Evolutionary conservation across 768 basidiomycete species (phyloP).

Genomic region (Pleurotus djamor): DNA sequence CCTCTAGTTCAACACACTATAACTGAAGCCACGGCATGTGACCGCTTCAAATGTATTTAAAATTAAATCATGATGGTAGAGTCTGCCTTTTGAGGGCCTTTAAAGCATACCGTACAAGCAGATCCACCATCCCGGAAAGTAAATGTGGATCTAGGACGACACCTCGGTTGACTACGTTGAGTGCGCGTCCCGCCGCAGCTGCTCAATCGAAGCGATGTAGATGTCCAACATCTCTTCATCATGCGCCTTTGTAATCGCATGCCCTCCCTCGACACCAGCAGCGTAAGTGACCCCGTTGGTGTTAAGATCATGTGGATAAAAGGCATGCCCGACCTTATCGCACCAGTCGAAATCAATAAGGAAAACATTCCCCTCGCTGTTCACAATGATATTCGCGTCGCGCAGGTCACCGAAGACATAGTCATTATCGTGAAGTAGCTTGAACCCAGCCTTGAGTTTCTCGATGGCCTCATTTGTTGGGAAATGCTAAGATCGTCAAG

Average conservation of each 20-base stretch:
- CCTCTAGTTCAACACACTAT: neutral
- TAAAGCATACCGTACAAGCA: too few species aligned
- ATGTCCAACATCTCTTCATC: too few species aligned
- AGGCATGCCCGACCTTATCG: neutral
- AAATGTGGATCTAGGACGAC: too few species aligned
- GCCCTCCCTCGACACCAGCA: too few species aligned
- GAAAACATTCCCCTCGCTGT: neutral
- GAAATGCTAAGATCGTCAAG: neutral
- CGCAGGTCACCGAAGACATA: conserved; percentile 5
- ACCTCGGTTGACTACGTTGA: too few species aligned
- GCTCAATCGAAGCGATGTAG: too few species aligned
- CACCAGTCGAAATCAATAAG: conserved; percentile 3
- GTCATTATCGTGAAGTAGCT: neutral
- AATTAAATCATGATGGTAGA: neutral
- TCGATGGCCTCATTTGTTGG: neutral
- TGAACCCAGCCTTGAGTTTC: neutral
- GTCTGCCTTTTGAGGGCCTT: neutral
- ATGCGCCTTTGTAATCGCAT: too few species aligned
- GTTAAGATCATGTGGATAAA: neutral
- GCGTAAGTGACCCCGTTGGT: neutral
- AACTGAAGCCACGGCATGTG: neutral
- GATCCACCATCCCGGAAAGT: too few species aligned
- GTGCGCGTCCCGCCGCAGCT: too few species aligned
- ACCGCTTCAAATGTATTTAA: neutral
- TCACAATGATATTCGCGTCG: neutral